Conservation (phyloP, 345 rosid genomes). For the Capsella bursapastoris region DNA sequence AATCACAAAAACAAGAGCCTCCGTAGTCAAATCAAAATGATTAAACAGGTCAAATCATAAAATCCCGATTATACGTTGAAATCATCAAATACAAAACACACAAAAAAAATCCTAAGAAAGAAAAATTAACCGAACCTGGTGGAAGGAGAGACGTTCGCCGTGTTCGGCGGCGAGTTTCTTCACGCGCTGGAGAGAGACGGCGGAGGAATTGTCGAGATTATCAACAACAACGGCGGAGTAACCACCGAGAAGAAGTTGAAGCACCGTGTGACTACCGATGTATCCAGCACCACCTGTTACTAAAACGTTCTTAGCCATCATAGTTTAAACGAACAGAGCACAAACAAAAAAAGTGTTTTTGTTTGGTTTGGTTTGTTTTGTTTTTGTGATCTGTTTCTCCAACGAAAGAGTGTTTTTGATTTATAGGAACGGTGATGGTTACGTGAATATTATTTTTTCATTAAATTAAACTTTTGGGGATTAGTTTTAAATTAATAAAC, state of each 20-base stretch:
- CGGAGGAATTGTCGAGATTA: slow-evolving; percentile 80
- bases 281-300: slow-evolving; percentile 98
- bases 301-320: slow-evolving; percentile 57
- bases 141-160: slow-evolving; percentile 63
- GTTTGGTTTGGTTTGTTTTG: background rate
- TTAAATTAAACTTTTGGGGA: background rate
- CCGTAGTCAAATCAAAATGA: slow-evolving; percentile 15
- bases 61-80: slow-evolving; percentile 16
- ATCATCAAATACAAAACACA: background rate
- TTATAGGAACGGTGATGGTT: slow-evolving; percentile 12
- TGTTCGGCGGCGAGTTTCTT: slow-evolving; percentile 62
- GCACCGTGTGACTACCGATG: slow-evolving; percentile 95
- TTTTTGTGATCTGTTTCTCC: slow-evolving; percentile 13
- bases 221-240: slow-evolving; percentile 71
- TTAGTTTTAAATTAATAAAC: background rate
- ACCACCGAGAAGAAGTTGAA: slow-evolving; percentile 74
- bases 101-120: background rate
- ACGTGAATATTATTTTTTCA: slow-evolving; percentile 19
- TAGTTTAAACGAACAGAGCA: background rate
- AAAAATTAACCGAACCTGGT: slow-evolving; percentile 53
- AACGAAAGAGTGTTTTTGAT: slow-evolving; percentile 24
- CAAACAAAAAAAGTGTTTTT: background rate
- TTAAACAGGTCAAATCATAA: background rate
- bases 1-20: background rate
- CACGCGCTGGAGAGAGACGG: slow-evolving; percentile 60